Conservation (phyloP, 2,329 filamentous ascomycete species). For the Didymellaceae sp. region DNA sequence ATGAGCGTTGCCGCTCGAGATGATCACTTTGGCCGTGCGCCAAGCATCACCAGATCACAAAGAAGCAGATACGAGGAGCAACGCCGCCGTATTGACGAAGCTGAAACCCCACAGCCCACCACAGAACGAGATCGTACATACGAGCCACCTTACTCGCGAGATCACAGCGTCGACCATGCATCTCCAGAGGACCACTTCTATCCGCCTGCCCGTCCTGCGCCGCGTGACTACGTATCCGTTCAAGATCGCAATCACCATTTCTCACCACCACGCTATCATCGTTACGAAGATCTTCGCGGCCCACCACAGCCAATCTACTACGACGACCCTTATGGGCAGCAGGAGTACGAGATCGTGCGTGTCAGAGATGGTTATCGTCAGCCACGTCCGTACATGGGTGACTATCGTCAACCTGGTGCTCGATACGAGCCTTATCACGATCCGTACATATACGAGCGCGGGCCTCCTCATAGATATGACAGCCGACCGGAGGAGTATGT, state of each 20-base stretch:
- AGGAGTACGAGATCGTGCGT: constrained; percentile 43
- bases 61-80: constrained; percentile 46
- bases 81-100: constrained; percentile 45
- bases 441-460: constrained; percentile 40
- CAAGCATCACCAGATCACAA: constrained; percentile 45
- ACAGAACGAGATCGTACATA: constrained; percentile 35
- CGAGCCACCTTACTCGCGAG: constrained; percentile 36
- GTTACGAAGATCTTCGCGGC: constrained; percentile 38
- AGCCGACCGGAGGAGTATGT: constrained; percentile 36
- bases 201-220: constrained; percentile 24
- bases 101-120: constrained; percentile 45
- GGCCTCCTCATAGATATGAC: constrained; percentile 33
- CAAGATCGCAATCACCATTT: constrained; percentile 41
- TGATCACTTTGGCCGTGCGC: constrained; percentile 43
- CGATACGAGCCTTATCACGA: constrained; percentile 41
- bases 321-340: constrained; percentile 39
- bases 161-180: constrained; percentile 41
- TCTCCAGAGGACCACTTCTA: constrained; percentile 37
- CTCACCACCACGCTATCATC: constrained; percentile 37
- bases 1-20: constrained; percentile 43
- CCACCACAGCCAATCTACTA: constrained; percentile 39
- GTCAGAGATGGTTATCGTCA: constrained; percentile 36
- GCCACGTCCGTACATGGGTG: constrained; percentile 25
- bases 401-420: constrained; percentile 23
- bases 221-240: constrained; percentile 44